Conservation (phyloP, 208 protist species). For the Trypanosoma melophagium region DNA sequence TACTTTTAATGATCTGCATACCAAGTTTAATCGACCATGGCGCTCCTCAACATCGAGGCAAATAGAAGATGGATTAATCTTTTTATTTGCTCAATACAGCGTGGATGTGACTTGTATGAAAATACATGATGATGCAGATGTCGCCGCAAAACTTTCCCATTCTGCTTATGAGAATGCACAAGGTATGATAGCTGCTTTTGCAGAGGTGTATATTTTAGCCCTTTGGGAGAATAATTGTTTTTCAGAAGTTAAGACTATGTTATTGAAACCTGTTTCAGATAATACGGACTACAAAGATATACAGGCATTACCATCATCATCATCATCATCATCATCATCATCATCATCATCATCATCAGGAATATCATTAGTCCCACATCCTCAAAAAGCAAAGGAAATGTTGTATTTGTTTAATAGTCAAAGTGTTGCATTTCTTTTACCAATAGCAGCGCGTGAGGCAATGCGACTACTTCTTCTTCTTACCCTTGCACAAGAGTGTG, state of each 20-base stretch:
- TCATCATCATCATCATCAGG: background rate
- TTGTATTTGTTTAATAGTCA: background rate
- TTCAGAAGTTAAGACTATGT: slow-evolving; percentile 6
- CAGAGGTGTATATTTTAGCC: slow-evolving; percentile 18
- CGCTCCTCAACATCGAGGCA: slow-evolving; percentile 1
- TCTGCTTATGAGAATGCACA: background rate
- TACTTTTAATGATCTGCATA: slow-evolving; percentile 7
- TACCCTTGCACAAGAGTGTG: slow-evolving; percentile 8
- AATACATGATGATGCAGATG: background rate
- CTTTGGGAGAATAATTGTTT: slow-evolving; percentile 20
- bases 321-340: slow-evolving; percentile 5
- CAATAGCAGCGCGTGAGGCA: slow-evolving; percentile 23
- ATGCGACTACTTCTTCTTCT: slow-evolving; percentile 26
- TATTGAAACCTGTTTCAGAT: slow-evolving; percentile 9
- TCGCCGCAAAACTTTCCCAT: background rate
- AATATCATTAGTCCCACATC: background rate
- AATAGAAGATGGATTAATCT: slow-evolving; percentile 14
- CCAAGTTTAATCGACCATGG: slow-evolving; percentile 4
- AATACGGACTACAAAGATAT: background rate
- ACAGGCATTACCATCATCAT: background rate
- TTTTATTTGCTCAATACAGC: slow-evolving; percentile 12
- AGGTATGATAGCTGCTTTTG: slow-evolving; percentile 10
- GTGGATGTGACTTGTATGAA: background rate
- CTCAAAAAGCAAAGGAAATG: background rate
- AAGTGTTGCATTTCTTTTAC: slow-evolving; percentile 24